Evolutionary conservation across 2,329 filamentous ascomycete species (phyloP).

Genomic region (Penicillium sp.): DNA sequence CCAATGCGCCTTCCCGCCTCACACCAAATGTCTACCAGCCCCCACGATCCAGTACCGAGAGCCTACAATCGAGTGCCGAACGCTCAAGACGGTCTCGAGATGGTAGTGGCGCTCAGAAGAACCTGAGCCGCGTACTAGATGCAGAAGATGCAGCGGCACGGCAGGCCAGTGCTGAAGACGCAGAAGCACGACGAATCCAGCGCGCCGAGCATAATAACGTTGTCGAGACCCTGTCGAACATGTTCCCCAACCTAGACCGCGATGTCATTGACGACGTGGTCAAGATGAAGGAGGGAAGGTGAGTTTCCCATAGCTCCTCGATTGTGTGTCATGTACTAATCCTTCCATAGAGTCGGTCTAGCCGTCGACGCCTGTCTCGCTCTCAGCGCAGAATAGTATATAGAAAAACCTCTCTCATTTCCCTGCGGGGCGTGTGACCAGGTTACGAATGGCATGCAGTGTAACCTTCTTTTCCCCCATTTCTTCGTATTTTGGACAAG

Average conservation of each 20-base stretch:
- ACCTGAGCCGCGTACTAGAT: conserved; percentile 51
- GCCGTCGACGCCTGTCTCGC: conserved; percentile 85
- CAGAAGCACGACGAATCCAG: conserved; percentile 80
- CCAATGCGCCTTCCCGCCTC: conserved; percentile 48
- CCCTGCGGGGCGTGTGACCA: not conserved
- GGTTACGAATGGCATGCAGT: not conserved
- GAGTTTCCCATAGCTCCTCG: conserved; percentile 39
- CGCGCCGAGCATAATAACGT: conserved; percentile 83
- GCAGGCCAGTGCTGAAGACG: conserved; percentile 85
- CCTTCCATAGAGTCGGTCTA: conserved; percentile 64
- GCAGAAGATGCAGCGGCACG: conserved; percentile 85
- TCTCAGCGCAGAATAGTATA: conserved; percentile 51
- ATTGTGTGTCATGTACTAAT: conserved; percentile 8
- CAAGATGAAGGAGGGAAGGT: conserved; percentile 91
- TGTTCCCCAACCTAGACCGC: conserved; percentile 93
- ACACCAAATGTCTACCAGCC: conserved; percentile 49
- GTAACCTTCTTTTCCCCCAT: not conserved
- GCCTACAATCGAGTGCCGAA: conserved; percentile 27
- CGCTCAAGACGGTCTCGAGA: conserved; percentile 11
- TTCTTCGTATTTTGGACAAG: not conserved
- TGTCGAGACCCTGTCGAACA: conserved; percentile 88
- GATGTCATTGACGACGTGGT: conserved; percentile 98
- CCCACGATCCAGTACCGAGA: conserved; percentile 41
- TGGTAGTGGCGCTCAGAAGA: conserved; percentile 22
- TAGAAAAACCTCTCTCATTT: conserved; percentile 6